Conservation (phyloP, 108 stramenopile species). For the Pseudonitzschia delicatissima region DNA sequence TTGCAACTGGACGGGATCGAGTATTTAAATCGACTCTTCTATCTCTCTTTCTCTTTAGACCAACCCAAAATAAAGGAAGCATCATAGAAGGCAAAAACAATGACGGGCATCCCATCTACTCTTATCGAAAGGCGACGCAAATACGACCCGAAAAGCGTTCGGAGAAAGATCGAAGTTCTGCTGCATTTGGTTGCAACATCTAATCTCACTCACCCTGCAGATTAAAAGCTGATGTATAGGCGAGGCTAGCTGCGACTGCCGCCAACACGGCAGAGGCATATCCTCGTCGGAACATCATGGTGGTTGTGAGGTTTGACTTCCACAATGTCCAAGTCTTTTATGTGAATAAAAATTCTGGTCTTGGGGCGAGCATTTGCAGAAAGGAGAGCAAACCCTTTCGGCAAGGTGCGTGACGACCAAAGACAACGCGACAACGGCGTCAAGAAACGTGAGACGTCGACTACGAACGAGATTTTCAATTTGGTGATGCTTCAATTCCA, state of each 20-base stretch:
- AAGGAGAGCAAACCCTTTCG: not conserved
- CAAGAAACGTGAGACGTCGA: not conserved
- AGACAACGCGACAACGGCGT: not conserved
- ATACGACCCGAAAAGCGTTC: too few species aligned
- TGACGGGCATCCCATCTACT: too few species aligned
- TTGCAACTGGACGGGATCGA: too few species aligned
- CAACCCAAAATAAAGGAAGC: too few species aligned
- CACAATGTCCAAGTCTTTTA: slow-evolving; percentile 6
- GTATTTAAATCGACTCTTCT: too few species aligned
- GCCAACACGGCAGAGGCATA: slow-evolving; percentile 31
- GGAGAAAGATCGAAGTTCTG: not conserved
- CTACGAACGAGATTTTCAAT: slow-evolving; percentile 3
- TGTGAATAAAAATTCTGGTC: slow-evolving; percentile 1
- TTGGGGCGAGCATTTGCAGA: not conserved
- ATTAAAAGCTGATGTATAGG: slow-evolving; percentile 28
- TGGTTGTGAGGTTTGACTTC: not conserved
- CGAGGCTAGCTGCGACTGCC: slow-evolving; percentile 32
- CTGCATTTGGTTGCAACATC: not conserved
- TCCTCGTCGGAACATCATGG: slow-evolving; percentile 35
- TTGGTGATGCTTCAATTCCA: slow-evolving; percentile 5
- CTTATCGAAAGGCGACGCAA: too few species aligned
- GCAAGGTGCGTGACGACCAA: not conserved
- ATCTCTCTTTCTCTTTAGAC: too few species aligned
- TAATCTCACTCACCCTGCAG: slow-evolving; percentile 20
- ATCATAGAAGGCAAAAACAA: not conserved